Base-by-base conservation (phyloP, 1,139 yeast genomes). In the Suhomyces panamericanus region DNA sequence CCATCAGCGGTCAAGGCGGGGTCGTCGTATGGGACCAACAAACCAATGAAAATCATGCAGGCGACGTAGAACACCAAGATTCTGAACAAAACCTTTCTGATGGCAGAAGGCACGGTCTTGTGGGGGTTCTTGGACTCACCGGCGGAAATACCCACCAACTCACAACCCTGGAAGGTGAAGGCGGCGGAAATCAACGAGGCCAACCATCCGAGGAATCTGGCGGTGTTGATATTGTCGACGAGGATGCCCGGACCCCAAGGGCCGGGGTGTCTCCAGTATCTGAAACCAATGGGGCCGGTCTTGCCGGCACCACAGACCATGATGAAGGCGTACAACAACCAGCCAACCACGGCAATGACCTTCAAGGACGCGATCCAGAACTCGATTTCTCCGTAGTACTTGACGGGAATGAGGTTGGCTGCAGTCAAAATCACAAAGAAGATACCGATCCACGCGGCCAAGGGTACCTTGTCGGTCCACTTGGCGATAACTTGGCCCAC, bases 261-360 rank as follows among this genome's bases (percentile, higher is more conserved):
- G 43, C 96, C 96, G 3, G 96, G 96, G 59, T 90, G 70, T 66
- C 91, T 81, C 97, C 97, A 91, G 70, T 90, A 89, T 63, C 90
- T 76, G 73, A 85, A 86, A 7, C 93, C 95, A 38, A 87, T 78
- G 13, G 90, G 86, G 14, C 90, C 89, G 13, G 79, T 74, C 38
- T 64, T 54, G 45, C 86, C 84, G 11, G 85, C 88, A 53, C 95
- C 95, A 60, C 88, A 82, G 26, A 83, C 87, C 72, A 83, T 81
- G 59, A 81, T 70, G 51, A 85, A 71, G 32, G 87, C 84, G 56
- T 83, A 84, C 29, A 85, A 57, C 53, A 85, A 65, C 78, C 86
- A 84, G 20, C 91, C 91, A 12, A 82, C 70, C 47, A 85, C 83
- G 39, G 91, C 87, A 38, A 86, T 50, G 38, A 86, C 82, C 58